A percentile compares a stretch with the other conserved stretches of the same genome.
These are phyloP conservation scores for Chlorella sorokiniana DNA, from an alignment of 139 green algal genomes.

Conservation along the genomic window DNA sequence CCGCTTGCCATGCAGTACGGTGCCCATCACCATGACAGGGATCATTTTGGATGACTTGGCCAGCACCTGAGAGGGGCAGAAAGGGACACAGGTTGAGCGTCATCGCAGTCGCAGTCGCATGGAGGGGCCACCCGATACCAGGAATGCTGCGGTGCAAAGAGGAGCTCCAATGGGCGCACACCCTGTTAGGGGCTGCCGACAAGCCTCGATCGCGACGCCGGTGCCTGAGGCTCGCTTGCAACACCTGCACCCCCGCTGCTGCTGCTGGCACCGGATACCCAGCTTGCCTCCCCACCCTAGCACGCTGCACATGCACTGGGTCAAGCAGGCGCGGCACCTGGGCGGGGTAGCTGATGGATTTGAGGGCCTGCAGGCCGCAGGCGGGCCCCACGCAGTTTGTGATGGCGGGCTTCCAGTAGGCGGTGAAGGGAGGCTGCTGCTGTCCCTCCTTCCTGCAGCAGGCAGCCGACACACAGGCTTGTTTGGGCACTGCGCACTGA, in stretches of 20 bases:
- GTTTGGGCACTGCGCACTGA: not conserved
- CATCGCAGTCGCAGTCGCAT: too few species aligned
- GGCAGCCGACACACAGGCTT: not conserved
- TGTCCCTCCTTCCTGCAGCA: constrained; percentile 18
- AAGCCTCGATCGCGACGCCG: too few species aligned
- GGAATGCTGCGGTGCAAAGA: not conserved
- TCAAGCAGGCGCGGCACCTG: too few species aligned
- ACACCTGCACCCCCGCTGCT: not conserved
- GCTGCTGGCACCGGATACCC: not conserved
- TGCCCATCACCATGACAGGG: constrained; percentile 94
- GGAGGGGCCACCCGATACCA: too few species aligned
- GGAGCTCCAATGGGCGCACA: not conserved
- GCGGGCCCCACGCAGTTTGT: constrained; percentile 91
- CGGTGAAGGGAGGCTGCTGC: constrained; percentile 50
- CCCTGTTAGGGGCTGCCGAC: too few species aligned
- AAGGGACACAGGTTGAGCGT: not conserved
- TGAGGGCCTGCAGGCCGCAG: constrained; percentile 87
- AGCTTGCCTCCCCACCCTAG: too few species aligned
- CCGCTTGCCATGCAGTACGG: constrained; percentile 78
- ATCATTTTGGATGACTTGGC: constrained; percentile 98
- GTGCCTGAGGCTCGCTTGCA: too few species aligned
- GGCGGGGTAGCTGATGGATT: constrained; percentile 94
- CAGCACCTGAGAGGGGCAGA: constrained; percentile 74
- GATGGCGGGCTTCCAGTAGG: constrained; percentile 83
- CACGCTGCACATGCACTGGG: too few species aligned